phyloP scores from a whole-genome alignment of 441 rosid species.

The Syzygium malaccense region DNA sequence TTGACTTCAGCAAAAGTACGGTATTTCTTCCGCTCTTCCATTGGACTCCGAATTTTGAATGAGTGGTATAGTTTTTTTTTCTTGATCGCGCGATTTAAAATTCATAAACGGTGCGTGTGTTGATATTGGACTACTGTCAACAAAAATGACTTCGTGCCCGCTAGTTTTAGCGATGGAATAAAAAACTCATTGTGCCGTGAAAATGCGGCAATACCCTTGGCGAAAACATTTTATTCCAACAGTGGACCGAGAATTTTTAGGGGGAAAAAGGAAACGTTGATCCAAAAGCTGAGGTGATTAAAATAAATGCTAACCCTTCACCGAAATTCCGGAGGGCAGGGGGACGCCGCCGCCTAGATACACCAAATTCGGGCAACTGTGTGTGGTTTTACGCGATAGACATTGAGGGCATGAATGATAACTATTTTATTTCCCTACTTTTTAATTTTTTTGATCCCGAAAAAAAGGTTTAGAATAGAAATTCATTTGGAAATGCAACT shows the following conservation, averaged over 20 bases:
- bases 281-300: neutral
- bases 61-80: rapidly evolving
- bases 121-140: no score
- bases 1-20: neutral
- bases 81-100: neutral
- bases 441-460: no score
- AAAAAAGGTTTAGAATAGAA: no score
- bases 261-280: neutral
- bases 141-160: neutral
- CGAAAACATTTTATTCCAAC: neutral
- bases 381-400: neutral
- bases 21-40: neutral
- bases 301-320: neutral
- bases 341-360: neutral
- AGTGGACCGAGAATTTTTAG: neutral
- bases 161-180: neutral
- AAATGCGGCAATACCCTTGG: neutral
- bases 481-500: no score
- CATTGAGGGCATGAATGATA: neutral
- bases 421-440: no score
- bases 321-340: neutral
- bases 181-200: neutral
- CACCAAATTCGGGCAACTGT: rapidly evolving
- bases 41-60: neutral
- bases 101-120: neutral